These are phyloP conservation scores for Ceratobasidium sp. DNA, from an alignment of 1,284 basidiomycete species.

Conservation along the genomic window DNA sequence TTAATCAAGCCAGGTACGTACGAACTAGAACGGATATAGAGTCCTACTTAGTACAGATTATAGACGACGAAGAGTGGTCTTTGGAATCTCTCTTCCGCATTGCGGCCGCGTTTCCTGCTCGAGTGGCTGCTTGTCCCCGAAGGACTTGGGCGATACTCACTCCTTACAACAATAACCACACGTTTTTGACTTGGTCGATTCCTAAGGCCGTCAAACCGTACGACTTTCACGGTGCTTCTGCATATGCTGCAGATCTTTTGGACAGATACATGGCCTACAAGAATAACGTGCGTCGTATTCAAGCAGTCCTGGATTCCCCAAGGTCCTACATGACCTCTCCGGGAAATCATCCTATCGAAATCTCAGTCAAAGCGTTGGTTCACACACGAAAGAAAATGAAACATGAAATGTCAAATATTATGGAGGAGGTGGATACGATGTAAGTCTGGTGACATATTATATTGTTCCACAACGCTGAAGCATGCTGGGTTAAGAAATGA, in stretches of 20 bases:
- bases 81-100: background rate
- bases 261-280: constrained; percentile 11
- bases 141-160: constrained; percentile 5
- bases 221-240: background rate
- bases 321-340: background rate
- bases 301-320: background rate
- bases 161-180: background rate
- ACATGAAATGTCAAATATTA: background rate
- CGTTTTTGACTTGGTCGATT: background rate
- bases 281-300: background rate
- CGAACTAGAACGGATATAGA: background rate
- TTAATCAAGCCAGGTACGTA: background rate
- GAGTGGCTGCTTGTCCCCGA: background rate
- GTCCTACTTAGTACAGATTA: background rate
- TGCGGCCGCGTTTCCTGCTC: constrained; percentile 9
- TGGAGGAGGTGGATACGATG: background rate
- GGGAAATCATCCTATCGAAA: background rate
- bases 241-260: constrained; percentile 11
- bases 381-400: background rate
- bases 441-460: background rate
- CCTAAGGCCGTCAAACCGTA: background rate
- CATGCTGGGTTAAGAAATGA: background rate
- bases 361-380: background rate
- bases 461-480: background rate
- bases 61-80: constrained; percentile 21